Evolutionary conservation across 2,329 filamentous ascomycete species (phyloP), one percentile per base, ranked within the genome.

Genomic region (Botrytis byssoidea): DNA sequence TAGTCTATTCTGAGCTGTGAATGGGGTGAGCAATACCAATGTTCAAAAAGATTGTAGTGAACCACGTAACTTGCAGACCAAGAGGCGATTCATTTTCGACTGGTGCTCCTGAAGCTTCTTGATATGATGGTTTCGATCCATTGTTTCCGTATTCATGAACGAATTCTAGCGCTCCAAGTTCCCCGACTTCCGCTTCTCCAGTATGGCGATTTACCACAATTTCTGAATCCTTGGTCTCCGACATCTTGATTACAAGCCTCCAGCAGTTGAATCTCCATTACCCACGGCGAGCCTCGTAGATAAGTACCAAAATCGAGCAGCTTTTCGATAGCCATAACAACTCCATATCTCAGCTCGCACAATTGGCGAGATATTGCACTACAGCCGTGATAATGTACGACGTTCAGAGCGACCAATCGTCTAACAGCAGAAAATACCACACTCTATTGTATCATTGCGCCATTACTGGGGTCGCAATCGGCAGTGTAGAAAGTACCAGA

Each of bases 71-170:
- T 18, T 86, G 82, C 75, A 90, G 90, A 0, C 89, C 90, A 3
- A 91, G 81, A 0, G 90, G 89, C 0, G 88, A 90, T 3, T 84
- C 77, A 2, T 81, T 81, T 79, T 91, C 89, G 5, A 91, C 87
- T 0, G 89, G 89, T 0, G 89, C 89, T 55, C 89, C 89, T 12
- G 84, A 84, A 0, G 87, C 88, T 78, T 91, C 89, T 77, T 91
- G 89, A 37, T 77, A 77, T 9, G 66, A 83, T 81, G 7, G 85
- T 82, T 25, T 68, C 1, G 76, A 76, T 32, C 83, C 84, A 76
- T 90, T 90, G 5, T 84, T 85, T 1, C 84, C 86, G 51, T 70
- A 74, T 57, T 77, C 77, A 29, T 76, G 74, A 29, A 74, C 72
- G 44, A 75, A 78, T 20, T 77, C 76, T 1, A 78, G 71, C 35